These are phyloP conservation scores for Hypoxylon lienhwacheense DNA, from an alignment of 495 filamentous ascomycete species.

Conservation along the genomic window DNA sequence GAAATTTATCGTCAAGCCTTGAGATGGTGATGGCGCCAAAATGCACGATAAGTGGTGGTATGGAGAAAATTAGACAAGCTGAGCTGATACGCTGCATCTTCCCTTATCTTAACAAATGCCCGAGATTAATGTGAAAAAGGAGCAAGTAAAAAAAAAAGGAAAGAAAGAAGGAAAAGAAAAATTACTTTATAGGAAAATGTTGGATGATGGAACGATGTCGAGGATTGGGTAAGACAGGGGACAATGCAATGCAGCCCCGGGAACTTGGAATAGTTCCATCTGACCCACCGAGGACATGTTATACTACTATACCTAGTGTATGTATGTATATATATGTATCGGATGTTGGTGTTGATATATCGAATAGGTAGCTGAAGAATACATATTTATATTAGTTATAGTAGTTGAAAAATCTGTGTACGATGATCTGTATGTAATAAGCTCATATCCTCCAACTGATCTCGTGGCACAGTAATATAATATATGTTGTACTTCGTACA, in stretches of 20 bases:
- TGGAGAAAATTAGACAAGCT: slow-evolving; percentile 3
- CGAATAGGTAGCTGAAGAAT: not conserved
- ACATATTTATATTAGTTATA: no score
- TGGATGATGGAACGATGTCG: slow-evolving; percentile 1
- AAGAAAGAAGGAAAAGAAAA: not conserved
- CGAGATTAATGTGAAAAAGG: slow-evolving; percentile 11
- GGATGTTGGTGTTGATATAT: not conserved
- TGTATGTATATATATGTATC: not conserved
- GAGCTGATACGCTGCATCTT: slow-evolving; percentile 1
- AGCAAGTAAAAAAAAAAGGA: slow-evolving; percentile 2
- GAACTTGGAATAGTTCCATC: slow-evolving; percentile 25
- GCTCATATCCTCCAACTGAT: slow-evolving; percentile 11
- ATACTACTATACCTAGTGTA: not conserved
- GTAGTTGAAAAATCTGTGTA: not conserved
- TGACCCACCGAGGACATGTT: slow-evolving; percentile 8
- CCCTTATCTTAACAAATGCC: slow-evolving; percentile 29
- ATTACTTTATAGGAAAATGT: not conserved
- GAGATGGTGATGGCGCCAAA: slow-evolving; percentile 13
- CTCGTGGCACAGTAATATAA: slow-evolving; percentile 11
- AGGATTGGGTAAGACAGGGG: slow-evolving; percentile 9
- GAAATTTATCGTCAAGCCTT: slow-evolving; percentile 2
- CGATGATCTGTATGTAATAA: not conserved
- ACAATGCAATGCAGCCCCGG: slow-evolving; percentile 26
- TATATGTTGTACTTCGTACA: no score
- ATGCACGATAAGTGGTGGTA: slow-evolving; percentile 3